Conservation (phyloP, 2,329 filamentous ascomycete species). For the Ophiostoma montium region DNA sequence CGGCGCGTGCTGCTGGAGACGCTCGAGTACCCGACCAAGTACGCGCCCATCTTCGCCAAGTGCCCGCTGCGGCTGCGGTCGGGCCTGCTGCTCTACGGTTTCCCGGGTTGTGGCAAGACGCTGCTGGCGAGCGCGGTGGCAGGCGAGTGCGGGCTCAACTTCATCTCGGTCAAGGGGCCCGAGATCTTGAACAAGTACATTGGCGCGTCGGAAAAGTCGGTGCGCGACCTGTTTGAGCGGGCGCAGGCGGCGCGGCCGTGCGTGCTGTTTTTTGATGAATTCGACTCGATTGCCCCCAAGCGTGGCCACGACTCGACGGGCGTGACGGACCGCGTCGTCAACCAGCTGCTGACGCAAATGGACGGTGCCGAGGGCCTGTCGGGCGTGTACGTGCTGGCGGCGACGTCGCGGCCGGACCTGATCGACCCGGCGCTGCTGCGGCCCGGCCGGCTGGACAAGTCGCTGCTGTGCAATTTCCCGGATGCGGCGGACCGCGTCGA, state of each 20-base stretch:
- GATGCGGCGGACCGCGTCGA: slow-evolving; percentile 67
- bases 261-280: slow-evolving; percentile 96
- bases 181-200: slow-evolving; percentile 99
- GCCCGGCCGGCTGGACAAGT: slow-evolving; percentile 88
- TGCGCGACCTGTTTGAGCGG: slow-evolving; percentile 87
- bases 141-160: slow-evolving; percentile 93
- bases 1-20: slow-evolving; percentile 89
- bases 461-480: slow-evolving; percentile 81
- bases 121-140: slow-evolving; percentile 92
- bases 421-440: slow-evolving; percentile 89
- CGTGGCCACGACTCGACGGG: slow-evolving; percentile 93
- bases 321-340: slow-evolving; percentile 96
- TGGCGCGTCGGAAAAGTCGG: slow-evolving; percentile 89
- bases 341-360: slow-evolving; percentile 97
- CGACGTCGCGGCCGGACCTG: slow-evolving; percentile 81
- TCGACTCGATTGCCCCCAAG: slow-evolving; percentile 95
- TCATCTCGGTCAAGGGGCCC: slow-evolving; percentile 95
- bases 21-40: slow-evolving; percentile 91
- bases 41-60: slow-evolving; percentile 92
- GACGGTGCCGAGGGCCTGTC: slow-evolving; percentile 91
- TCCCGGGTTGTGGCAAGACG: slow-evolving; percentile 92
- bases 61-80: slow-evolving; percentile 91
- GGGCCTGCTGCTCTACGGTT: slow-evolving; percentile 84
- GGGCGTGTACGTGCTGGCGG: slow-evolving; percentile 91
- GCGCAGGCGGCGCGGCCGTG: slow-evolving; percentile 84